Evolutionary conservation across 257 asterid genomes (phyloP), one percentile per base, ranked within the genome.

Genomic region (Ocimum tenuiflorum): DNA sequence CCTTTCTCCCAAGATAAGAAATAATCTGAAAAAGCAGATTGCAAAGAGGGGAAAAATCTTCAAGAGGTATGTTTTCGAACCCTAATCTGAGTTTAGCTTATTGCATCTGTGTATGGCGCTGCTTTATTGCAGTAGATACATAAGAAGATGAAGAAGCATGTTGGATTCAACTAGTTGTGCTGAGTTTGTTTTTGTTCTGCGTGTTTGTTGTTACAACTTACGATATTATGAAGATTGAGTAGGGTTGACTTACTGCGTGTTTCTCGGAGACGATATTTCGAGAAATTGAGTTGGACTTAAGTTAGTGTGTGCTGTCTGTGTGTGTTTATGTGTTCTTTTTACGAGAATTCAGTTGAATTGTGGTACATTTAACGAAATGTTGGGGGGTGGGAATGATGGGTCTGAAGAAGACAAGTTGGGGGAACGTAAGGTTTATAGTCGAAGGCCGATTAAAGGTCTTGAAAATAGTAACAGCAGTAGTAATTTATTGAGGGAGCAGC

Each of bases 361-460:
- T 41, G 68, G 75, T 73, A 80, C 66, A 53, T 69, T 75, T 33
- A 68, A 67, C 63, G 33, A 66, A 58, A 77, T 81, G 78, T 43
- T 76, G 76, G 82, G 85, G 19, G 85, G 79, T 65, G 95, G 85
- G 69, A 72, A 65, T 60, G 88, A 82, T 50, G 88, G 82, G 56
- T 82, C 85, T 14, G 91, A 86, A 62, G 78, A 71, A 22, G 83
- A 75, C 38, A 81, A 67, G 74, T 51, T 74, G 76, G 72, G 65
- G 20, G 95, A 85, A 60, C 81, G 85, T 67, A 87, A 85, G 73
- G 95, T 89, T 31, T 83, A 87, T 60, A 68, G 82, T 47, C 82
- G 94, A 71, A 82, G 88, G 70, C 76, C 89, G 45, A 77, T 81
- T 52, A 82, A 83, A 73, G 89, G 87, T 76, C 73, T 69, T 53